These are phyloP conservation scores for Entoloma clypeatum DNA, from an alignment of 1,284 basidiomycete species.

Conservation along the genomic window DNA sequence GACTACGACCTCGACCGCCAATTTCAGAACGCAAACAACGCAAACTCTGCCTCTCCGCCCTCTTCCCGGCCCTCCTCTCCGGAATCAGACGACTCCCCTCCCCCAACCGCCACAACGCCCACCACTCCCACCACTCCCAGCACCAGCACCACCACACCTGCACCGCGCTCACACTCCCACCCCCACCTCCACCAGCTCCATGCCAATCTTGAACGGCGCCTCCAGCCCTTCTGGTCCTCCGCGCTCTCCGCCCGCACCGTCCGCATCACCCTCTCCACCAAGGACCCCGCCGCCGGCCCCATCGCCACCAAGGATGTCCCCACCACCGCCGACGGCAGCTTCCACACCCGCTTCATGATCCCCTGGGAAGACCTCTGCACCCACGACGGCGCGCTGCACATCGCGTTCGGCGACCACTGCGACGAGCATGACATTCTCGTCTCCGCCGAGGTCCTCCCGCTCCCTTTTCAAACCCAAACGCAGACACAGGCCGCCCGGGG, in stretches of 20 bases:
- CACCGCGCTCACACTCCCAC: constrained; percentile 14
- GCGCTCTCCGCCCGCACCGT: constrained; percentile 58
- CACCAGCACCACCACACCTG: constrained; percentile 1
- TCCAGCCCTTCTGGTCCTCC: constrained; percentile 77
- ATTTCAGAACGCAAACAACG: constrained; percentile 32
- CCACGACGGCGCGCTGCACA: constrained; percentile 53
- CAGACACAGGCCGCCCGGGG: too few species aligned
- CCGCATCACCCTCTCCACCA: constrained; percentile 51
- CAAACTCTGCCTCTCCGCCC: constrained; percentile 16
- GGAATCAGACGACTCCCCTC: constrained; percentile 16
- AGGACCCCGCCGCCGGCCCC: constrained; percentile 36
- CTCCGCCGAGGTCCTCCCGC: constrained; percentile 49
- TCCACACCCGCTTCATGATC: constrained; percentile 58
- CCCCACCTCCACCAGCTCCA: constrained; percentile 58
- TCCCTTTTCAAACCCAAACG: constrained; percentile 18
- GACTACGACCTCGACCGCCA: constrained; percentile 54
- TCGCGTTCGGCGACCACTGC: constrained; percentile 51
- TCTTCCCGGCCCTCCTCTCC: constrained; percentile 22
- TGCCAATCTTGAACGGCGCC: constrained; percentile 67
- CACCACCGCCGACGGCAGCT: constrained; percentile 69
- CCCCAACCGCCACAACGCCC: constrained; percentile 10
- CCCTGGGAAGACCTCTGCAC: constrained; percentile 66
- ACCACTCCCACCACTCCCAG: neutral
- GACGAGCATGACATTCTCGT: constrained; percentile 58
- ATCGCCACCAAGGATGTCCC: constrained; percentile 46